Conservation (phyloP, 106 monocot genomes). For the Dendrobium huoshanense region DNA sequence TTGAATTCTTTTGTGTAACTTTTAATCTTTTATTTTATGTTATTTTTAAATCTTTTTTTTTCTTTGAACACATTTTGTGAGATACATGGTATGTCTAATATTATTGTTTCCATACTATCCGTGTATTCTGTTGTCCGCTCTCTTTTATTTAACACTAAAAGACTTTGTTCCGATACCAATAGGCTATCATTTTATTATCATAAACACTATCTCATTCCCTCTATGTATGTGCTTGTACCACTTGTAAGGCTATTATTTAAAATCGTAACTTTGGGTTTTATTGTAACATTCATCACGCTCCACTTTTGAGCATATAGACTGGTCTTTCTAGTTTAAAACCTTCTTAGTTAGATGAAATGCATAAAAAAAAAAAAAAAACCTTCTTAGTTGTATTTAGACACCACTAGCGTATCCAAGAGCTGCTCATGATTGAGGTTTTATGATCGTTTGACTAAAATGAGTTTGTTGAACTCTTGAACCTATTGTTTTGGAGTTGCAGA, state of each 20-base stretch:
- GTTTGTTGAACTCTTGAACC: neutral
- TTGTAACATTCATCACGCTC: neutral
- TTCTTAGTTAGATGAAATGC: neutral
- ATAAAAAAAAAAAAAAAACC: no score
- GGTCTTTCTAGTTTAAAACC: neutral
- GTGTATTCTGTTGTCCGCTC: neutral
- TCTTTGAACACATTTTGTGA: neutral
- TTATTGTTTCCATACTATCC: neutral
- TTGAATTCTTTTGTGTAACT: neutral
- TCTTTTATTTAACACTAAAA: neutral
- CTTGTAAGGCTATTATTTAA: neutral
- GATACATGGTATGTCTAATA: neutral
- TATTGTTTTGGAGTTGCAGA: neutral
- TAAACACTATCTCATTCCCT: neutral
- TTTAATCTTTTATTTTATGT: neutral
- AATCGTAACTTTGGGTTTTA: neutral
- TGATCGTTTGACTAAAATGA: neutral
- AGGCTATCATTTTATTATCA: neutral
- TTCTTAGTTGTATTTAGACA: neutral
- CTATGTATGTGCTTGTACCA: neutral
- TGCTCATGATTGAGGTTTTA: neutral
- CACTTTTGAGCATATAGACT: no score
- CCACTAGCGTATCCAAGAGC: neutral
- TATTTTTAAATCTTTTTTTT: neutral
- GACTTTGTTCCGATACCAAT: neutral